phyloP scores from a whole-genome alignment of 2,329 filamentous ascomycete species.

The Dactylellina drechsleri region DNA sequence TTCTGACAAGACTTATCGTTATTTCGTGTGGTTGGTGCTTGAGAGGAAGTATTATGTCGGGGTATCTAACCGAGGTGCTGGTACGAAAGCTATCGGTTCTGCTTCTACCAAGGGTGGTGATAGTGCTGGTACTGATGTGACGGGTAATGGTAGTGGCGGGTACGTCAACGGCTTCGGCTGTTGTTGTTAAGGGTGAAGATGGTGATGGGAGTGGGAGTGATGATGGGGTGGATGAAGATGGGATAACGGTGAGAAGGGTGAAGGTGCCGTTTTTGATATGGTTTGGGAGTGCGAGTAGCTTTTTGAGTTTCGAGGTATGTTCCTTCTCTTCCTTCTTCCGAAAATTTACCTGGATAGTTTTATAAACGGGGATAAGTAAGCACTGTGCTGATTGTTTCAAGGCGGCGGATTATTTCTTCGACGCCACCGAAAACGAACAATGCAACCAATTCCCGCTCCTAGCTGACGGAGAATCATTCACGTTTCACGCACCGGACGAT shows the following conservation, averaged over 20 bases:
- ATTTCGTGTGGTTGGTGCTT: slow-evolving; percentile 43
- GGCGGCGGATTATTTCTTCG: slow-evolving; percentile 23
- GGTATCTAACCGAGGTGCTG: not conserved
- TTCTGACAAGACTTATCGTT: slow-evolving; percentile 29
- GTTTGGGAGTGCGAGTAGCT: slow-evolving; percentile 38
- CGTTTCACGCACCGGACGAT: slow-evolving; percentile 19
- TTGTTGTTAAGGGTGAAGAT: slow-evolving; percentile 1
- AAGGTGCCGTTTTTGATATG: slow-evolving; percentile 50
- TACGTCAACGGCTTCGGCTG: not conserved
- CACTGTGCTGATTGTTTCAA: not conserved
- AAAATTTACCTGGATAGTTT: too few relatives aligned
- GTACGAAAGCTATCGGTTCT: not conserved
- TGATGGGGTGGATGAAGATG: not conserved
- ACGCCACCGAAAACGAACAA: slow-evolving; percentile 10
- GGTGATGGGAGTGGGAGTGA: not conserved
- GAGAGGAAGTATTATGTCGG: slow-evolving; percentile 6
- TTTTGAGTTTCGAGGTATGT: slow-evolving; percentile 39
- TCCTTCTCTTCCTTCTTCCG: too few relatives aligned
- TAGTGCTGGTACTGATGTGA: not conserved
- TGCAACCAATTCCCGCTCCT: slow-evolving; percentile 6
- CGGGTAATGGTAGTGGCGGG: not conserved
- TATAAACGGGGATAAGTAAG: too few relatives aligned
- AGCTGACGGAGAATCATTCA: slow-evolving; percentile 27
- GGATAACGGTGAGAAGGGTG: slow-evolving; percentile 1
- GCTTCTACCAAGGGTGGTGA: too few relatives aligned